Conservation (phyloP, 2,329 filamentous ascomycete genomes). For the Zymoseptoria pseudotritici region DNA sequence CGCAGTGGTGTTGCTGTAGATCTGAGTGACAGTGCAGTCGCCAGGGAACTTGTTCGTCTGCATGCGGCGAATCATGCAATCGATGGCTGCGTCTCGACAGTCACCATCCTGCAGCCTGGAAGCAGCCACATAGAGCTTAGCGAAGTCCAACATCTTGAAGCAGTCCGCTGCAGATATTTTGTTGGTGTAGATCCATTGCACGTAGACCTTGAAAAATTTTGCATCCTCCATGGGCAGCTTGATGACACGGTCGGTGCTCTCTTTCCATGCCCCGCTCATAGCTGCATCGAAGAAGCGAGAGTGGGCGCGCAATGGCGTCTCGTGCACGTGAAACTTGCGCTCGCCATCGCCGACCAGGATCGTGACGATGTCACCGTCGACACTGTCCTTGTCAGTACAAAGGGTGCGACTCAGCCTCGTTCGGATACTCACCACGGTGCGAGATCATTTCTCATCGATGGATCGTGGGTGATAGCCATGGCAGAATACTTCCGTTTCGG, state of each 20-base stretch:
- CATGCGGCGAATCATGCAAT: not conserved
- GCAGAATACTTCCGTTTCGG: not conserved
- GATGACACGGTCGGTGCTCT: not conserved
- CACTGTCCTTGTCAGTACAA: not conserved
- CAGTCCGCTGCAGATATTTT: too few species aligned
- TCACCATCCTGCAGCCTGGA: slow-evolving; percentile 7
- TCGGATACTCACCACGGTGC: not conserved
- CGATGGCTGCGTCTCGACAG: slow-evolving; percentile 7
- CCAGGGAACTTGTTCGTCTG: not conserved
- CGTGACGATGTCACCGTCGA: not conserved
- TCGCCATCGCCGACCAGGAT: not conserved
- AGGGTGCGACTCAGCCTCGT: too few species aligned
- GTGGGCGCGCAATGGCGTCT: not conserved
- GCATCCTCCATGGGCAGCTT: not conserved
- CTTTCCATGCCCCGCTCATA: slow-evolving; percentile 4
- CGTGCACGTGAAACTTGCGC: not conserved
- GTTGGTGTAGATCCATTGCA: slow-evolving; percentile 5
- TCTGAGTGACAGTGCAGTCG: not conserved
- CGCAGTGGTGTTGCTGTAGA: not conserved
- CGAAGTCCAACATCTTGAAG: too few species aligned
- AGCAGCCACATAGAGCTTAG: not conserved
- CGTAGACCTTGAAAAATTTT: not conserved
- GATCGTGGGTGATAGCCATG: not conserved
- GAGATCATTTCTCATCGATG: not conserved
- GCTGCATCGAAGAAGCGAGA: slow-evolving; percentile 6